phyloP scores from a whole-genome alignment of 148 eudicot genomes.

The Arctostaphylos glauca region DNA sequence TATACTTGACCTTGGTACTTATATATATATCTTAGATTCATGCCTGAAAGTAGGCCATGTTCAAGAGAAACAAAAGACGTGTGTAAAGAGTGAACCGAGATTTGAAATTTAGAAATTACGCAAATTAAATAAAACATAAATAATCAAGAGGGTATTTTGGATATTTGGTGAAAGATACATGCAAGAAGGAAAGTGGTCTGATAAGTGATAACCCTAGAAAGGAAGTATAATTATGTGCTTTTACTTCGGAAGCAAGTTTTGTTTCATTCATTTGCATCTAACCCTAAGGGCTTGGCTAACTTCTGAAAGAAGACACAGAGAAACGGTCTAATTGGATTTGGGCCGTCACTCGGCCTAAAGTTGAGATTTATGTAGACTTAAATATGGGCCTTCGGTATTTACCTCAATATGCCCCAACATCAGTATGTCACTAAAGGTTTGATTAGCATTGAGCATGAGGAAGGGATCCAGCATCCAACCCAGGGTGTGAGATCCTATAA shows the following conservation, averaged over 20 bases:
- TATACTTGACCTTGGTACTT: no score
- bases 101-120: not conserved
- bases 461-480: no score
- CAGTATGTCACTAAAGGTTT: not conserved
- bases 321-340: not conserved
- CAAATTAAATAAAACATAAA: not conserved
- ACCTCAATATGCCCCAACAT: not conserved
- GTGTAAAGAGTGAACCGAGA: not conserved
- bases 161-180: not conserved
- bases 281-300: no score
- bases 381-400: not conserved
- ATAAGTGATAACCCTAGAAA: not conserved
- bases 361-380: not conserved
- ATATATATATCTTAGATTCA: no score
- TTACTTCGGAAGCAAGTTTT: not conserved
- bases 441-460: no score
- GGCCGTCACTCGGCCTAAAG: not conserved
- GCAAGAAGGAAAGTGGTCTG: not conserved
- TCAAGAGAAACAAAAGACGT: not conserved
- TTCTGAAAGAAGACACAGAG: not conserved
- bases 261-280: not conserved
- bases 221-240: no score
- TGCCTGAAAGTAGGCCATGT: no score
- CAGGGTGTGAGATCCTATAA: no score
- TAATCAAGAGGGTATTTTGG: not conserved